Conservation (phyloP, 2,329 filamentous ascomycete genomes). For the Paecilomyces dactylethromorphus region DNA sequence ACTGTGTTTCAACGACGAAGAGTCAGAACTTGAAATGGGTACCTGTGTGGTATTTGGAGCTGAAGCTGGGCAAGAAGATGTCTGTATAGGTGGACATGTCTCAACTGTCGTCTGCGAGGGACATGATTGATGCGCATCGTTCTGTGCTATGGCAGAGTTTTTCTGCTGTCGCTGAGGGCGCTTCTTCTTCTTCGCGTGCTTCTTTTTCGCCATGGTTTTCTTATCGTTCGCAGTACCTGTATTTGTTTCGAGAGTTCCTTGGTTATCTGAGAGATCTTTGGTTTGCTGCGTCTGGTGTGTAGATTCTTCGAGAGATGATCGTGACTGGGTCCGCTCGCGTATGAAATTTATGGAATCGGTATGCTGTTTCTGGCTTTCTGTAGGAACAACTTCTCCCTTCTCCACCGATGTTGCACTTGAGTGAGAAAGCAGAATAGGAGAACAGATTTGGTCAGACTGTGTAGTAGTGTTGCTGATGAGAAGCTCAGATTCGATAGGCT, state of each 20-base stretch:
- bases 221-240: constrained; percentile 23
- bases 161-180: background rate
- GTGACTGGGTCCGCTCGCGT: too few relatives aligned
- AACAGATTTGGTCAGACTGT: background rate
- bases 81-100: background rate
- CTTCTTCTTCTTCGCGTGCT: constrained; percentile 25
- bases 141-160: background rate
- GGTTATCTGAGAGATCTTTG: background rate
- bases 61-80: background rate
- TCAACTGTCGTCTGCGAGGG: background rate
- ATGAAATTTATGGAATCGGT: background rate
- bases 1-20: background rate
- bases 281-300: background rate
- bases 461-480: background rate
- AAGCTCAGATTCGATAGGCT: background rate
- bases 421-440: background rate
- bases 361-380: background rate
- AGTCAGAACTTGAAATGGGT: background rate
- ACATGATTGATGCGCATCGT: background rate
- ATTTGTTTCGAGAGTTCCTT: constrained; percentile 8
- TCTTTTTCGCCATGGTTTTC: constrained; percentile 33
- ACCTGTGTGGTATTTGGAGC: background rate
- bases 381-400: background rate
- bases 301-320: background rate
- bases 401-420: background rate